Conservation (phyloP, 2,329 filamentous ascomycete genomes). For the Calonectria hongkongensis region DNA sequence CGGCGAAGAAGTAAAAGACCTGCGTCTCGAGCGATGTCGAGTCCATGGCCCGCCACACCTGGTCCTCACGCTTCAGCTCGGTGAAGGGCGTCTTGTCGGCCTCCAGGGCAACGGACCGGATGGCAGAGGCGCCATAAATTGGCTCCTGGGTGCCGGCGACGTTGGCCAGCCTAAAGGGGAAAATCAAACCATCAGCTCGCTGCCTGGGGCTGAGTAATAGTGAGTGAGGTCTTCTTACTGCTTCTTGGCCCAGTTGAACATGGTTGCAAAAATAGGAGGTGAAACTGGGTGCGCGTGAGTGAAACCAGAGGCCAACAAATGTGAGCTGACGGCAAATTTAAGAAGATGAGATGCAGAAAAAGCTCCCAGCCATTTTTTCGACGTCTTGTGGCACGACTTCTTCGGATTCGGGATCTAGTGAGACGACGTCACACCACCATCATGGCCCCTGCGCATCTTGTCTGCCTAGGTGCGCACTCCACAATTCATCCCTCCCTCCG, state of each 20-base stretch:
- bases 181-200: conserved; percentile 44
- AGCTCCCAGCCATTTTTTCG: background rate
- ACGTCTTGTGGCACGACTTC: conserved; percentile 7
- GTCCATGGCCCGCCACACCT: conserved; percentile 90
- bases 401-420: conserved; percentile 12
- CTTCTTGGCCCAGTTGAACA: conserved; percentile 97
- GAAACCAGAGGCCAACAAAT: background rate
- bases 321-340: background rate
- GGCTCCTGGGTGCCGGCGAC: conserved; percentile 97
- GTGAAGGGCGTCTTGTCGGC: conserved; percentile 86
- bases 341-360: conserved; percentile 6
- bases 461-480: background rate
- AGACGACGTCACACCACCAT: conserved; percentile 24
- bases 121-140: conserved; percentile 92
- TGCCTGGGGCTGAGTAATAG: background rate
- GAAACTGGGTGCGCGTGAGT: background rate
- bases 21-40: conserved; percentile 95
- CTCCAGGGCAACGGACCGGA: conserved; percentile 90
- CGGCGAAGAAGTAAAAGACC: conserved; percentile 91
- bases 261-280: conserved; percentile 67
- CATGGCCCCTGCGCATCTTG: conserved; percentile 12
- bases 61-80: conserved; percentile 83
- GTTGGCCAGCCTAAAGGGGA: conserved; percentile 75
- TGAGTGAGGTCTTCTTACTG: conserved; percentile 74
- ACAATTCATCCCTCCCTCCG: background rate